Evolutionary conservation across 192 early-diverging fungal species (phyloP).

Genomic region (Gonapodya sp.): DNA sequence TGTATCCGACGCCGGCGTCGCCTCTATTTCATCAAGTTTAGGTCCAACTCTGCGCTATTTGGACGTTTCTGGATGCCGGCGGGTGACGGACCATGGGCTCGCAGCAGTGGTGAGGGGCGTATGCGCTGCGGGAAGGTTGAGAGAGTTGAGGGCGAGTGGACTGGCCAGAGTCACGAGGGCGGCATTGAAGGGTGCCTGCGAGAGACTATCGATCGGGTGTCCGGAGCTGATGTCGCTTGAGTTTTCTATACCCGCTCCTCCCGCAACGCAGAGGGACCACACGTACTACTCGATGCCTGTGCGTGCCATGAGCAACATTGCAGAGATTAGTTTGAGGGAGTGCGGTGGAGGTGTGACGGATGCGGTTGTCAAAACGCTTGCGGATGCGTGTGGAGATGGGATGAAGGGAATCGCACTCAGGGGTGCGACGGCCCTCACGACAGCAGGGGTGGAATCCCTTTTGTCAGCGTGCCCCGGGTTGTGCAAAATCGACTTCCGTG

Average conservation of each 20-base stretch:
- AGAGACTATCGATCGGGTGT: not conserved
- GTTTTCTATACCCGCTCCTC: not conserved
- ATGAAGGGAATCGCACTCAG: not conserved
- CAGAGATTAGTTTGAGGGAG: not conserved
- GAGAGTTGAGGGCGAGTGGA: not conserved
- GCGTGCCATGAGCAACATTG: not conserved
- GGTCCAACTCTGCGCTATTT: not conserved
- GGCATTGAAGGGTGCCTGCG: not conserved
- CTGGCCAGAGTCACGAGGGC: not conserved
- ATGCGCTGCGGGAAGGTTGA: not conserved
- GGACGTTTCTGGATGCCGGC: slow-evolving; percentile 8
- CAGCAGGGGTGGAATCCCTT: not conserved
- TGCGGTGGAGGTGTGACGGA: not conserved
- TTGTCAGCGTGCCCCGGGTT: not conserved
- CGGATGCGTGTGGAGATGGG: not conserved
- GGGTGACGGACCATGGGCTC: slow-evolving; percentile 4
- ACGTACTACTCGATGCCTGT: not conserved
- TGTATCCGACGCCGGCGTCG: not conserved
- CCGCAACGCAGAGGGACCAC: not conserved
- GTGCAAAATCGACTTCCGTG: not conserved
- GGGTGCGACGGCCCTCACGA: not conserved
- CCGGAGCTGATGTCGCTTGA: not conserved
- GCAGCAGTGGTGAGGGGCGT: not conserved
- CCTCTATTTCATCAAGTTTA: not conserved
- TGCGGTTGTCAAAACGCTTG: not conserved